Percentiles rank a stretch among this genome's conserved stretches.
Conservation (phyloP, 2,329 filamentous ascomycete species). For the Fusarium neocosmosporiellum region DNA sequence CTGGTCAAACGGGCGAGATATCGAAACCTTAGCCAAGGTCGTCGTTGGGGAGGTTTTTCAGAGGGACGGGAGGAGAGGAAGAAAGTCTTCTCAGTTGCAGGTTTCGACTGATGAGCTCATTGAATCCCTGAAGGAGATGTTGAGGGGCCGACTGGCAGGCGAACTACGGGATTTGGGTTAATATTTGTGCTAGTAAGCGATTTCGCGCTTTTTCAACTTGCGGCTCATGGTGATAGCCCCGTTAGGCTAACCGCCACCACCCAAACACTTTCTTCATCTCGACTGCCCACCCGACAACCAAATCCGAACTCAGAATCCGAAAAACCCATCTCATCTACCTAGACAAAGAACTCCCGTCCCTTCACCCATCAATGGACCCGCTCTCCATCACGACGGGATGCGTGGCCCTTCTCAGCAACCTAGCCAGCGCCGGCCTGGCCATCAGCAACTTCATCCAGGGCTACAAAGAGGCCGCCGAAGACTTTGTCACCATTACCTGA, state of each 20-base stretch:
- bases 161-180: too few species aligned
- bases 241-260: not conserved
- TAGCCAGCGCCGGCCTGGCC: not conserved
- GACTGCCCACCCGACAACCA: not conserved
- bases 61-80: too few species aligned
- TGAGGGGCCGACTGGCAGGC: too few species aligned
- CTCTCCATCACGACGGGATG: not conserved
- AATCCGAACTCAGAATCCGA: not conserved
- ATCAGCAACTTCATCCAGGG: not conserved
- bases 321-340: not conserved
- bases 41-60: too few species aligned
- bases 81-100: too few species aligned
- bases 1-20: too few species aligned
- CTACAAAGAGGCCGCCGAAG: not conserved
- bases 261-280: not conserved
- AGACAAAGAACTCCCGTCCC: not conserved
- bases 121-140: too few species aligned
- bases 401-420: not conserved
- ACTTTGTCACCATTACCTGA: not conserved
- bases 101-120: too few species aligned
- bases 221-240: too few species aligned
- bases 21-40: too few species aligned
- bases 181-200: too few species aligned
- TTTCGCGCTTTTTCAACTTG: too few species aligned
- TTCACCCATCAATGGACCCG: not conserved